These are phyloP conservation scores for Syncephalastrum monosporum DNA, from an alignment of 371 early-diverging fungal genomes.

Conservation along the genomic window DNA sequence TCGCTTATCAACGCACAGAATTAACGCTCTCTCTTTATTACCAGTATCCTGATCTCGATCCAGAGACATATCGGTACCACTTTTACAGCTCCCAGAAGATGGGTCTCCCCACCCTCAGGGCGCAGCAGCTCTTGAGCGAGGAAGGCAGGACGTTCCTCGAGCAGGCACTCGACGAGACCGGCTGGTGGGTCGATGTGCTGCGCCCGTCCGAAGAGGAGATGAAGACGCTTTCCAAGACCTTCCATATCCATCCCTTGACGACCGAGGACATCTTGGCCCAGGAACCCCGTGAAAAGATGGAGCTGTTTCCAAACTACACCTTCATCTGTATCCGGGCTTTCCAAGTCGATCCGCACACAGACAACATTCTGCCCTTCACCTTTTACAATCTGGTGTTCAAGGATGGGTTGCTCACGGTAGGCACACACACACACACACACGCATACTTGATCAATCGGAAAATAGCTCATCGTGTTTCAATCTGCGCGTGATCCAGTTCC, in stretches of 20 bases:
- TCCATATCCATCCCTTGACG: constrained; percentile 80
- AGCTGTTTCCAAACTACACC: constrained; percentile 68
- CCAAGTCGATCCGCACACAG: constrained; percentile 55
- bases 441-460: too few relatives aligned
- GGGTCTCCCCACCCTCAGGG: constrained; percentile 1
- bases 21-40: neutral
- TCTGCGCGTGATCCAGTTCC: constrained; percentile 26
- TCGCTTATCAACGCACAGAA: neutral
- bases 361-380: constrained; percentile 61
- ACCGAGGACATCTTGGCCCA: constrained; percentile 88
- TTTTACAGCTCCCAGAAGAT: constrained; percentile 19
- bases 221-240: constrained; percentile 62
- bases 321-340: constrained; percentile 71
- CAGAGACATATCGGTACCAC: constrained; percentile 19
- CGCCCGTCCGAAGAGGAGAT: constrained; percentile 83
- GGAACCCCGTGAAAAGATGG: constrained; percentile 77
- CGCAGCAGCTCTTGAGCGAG: constrained; percentile 25
- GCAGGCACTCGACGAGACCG: constrained; percentile 45
- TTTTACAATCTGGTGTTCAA: constrained; percentile 81
- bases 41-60: constrained; percentile 1
- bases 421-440: too few relatives aligned
- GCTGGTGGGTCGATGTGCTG: constrained; percentile 89
- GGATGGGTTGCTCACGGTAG: constrained; percentile 59
- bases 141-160: constrained; percentile 37
- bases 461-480: neutral